These are phyloP conservation scores for Monosporascus sp. DNA, from an alignment of 2,329 filamentous ascomycete species.

Conservation along the genomic window DNA sequence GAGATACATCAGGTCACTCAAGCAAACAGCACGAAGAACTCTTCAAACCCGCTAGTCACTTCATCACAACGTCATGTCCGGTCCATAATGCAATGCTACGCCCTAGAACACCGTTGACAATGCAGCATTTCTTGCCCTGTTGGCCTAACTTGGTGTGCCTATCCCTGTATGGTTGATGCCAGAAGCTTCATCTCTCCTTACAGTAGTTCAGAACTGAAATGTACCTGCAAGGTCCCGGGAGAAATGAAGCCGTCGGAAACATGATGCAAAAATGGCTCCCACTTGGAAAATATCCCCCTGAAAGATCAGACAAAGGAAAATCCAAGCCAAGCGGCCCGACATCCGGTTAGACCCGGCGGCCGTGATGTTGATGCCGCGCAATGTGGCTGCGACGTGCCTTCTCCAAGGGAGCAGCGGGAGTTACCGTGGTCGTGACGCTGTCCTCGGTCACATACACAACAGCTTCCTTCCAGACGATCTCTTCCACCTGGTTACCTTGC, in stretches of 20 bases:
- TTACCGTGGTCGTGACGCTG: conserved; percentile 34
- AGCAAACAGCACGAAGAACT: conserved; percentile 8
- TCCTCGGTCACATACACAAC: conserved; percentile 47
- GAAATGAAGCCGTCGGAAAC: conserved; percentile 17
- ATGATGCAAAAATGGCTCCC: conserved; percentile 17
- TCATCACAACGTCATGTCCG: conserved; percentile 9
- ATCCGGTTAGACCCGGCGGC: conserved; percentile 7
- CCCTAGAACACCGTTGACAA: conserved; percentile 7
- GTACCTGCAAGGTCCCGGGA: conserved; percentile 18
- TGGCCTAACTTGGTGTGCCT: conserved; percentile 5
- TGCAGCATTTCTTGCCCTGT: conserved; percentile 1
- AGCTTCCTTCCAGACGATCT: conserved; percentile 54
- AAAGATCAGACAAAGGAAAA: conserved; percentile 13
- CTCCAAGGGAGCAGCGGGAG: conserved; percentile 26
- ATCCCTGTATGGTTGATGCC: conserved; percentile 13
- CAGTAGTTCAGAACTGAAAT: conserved; percentile 18
- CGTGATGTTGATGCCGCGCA: conserved; percentile 34
- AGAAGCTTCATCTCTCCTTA: conserved; percentile 17
- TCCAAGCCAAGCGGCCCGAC: background rate
- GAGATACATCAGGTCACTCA: conserved; percentile 10
- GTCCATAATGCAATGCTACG: conserved; percentile 17
- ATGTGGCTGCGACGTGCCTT: conserved; percentile 28
- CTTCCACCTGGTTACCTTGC: conserved; percentile 42
- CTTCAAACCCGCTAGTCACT: conserved; percentile 3
- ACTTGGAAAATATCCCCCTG: conserved; percentile 20